Evolutionary conservation across 345 rosid species (phyloP), one percentile per base, ranked within the genome.

Genomic region (Cardamine occulta): DNA sequence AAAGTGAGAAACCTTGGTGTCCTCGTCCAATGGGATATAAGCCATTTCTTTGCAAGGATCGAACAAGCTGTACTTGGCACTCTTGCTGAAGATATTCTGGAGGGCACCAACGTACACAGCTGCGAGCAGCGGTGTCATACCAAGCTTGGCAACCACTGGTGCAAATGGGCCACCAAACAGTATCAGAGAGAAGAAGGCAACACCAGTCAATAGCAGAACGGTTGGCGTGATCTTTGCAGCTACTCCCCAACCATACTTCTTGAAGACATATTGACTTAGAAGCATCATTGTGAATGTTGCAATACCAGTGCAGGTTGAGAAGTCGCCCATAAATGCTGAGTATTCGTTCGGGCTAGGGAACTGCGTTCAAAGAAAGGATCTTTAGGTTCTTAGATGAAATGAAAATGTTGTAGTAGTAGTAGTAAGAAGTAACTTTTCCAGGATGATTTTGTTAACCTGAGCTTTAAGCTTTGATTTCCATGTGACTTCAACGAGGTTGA

Each of bases 41-140:
- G 97, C 97, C 99, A 95, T 95, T 80, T 95, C 99, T 80, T 95
- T 95, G 85, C 99, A 95, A 58, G 99, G 97, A 63, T 95, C 99
- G 47, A 95, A 95, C 83, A 95, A 87, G 74, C 96, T 94, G 89
- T 94, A 94, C 79, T 94, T 94, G 81, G 98, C 98, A 29, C 98
- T 94, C 93, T 94, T 94, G 87, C 98, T 95, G 96, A 95, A 95
- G 80, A 95, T 95, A 78, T 95, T 95, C 84, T 95, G 99, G 84
- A 95, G 29, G 37, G 99, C 99, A 59, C 99, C 99, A 35, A 95
- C 97, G 5, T 89, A 95, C 31, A 95, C 99, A 8, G 99, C 97
- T 11, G 99, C 97, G 39, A 95, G 96, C 80, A 95, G 90, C 26
- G 99, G 97, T 66, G 96, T 92, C 93, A 95, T 81, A 68, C 99